These are phyloP conservation scores for Elsinoe australis DNA, from an alignment of 2,329 filamentous ascomycete species.

Conservation along the genomic window DNA sequence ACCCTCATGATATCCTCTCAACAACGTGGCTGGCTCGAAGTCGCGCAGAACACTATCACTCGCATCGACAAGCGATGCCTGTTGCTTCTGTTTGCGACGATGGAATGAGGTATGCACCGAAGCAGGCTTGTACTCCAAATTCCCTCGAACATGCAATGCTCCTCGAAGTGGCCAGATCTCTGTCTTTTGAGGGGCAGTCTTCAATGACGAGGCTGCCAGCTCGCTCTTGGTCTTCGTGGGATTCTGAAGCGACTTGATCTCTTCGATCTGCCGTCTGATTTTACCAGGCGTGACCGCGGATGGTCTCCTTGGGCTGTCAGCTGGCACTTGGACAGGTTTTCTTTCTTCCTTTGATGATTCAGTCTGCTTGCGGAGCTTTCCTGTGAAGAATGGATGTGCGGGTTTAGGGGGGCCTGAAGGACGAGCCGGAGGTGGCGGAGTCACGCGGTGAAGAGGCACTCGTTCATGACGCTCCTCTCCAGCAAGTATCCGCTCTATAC, in stretches of 20 bases:
- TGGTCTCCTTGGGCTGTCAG: constrained; percentile 26
- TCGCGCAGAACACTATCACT: not conserved
- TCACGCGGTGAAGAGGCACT: not conserved
- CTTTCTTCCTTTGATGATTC: constrained; percentile 21
- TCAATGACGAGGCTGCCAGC: constrained; percentile 39
- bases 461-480: constrained; percentile 29
- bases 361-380: constrained; percentile 39
- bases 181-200: constrained; percentile 56
- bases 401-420: constrained; percentile 35
- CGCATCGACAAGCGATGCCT: not conserved
- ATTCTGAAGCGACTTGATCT: constrained; percentile 7
- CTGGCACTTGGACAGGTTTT: not conserved
- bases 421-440: constrained; percentile 21
- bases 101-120: not conserved
- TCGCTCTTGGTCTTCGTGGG: constrained; percentile 1
- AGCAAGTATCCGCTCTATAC: constrained; percentile 56
- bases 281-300: constrained; percentile 43
- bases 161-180: constrained; percentile 65
- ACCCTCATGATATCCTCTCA: not conserved
- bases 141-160: constrained; percentile 56
- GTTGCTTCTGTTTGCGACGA: constrained; percentile 4
- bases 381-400: constrained; percentile 63
- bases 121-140: not conserved
- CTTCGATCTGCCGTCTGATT: constrained; percentile 31
- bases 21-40: not conserved